Evolutionary conservation across 148 eudicot genomes (phyloP).

Genomic region (Dysphania ambrosioides): DNA sequence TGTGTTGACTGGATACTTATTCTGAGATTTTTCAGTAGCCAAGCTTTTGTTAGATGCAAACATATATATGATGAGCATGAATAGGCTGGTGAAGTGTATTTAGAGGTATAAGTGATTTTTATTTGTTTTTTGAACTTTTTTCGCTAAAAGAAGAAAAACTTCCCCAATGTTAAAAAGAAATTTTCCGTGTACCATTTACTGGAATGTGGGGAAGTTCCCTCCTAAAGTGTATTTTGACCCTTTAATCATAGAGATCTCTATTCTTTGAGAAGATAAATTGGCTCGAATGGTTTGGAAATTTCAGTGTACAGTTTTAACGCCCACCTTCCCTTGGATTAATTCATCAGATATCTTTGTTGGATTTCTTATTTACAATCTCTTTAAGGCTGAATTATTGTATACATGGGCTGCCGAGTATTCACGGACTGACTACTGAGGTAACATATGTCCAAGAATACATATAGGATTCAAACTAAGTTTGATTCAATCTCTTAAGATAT

Average conservation of each 20-base stretch:
- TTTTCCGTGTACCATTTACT: conserved; percentile 22
- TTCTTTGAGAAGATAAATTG: too few species aligned
- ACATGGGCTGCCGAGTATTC: too few species aligned
- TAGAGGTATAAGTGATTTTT: conserved; percentile 33
- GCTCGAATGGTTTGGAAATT: too few species aligned
- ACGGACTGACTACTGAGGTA: too few species aligned
- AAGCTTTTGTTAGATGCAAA: conserved; percentile 3
- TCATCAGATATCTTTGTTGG: too few species aligned
- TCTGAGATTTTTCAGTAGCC: conserved; percentile 2
- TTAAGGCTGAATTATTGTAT: too few species aligned
- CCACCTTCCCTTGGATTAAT: too few species aligned
- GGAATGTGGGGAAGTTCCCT: conserved; percentile 29
- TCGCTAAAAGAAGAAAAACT: background rate
- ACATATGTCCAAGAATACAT: too few species aligned
- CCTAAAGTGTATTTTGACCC: conserved; percentile 24
- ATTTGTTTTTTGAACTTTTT: background rate
- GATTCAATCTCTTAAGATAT: too few species aligned
- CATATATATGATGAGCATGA: conserved; percentile 5
- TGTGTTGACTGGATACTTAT: conserved; percentile 4
- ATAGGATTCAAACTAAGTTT: too few species aligned
- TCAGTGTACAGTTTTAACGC: too few species aligned
- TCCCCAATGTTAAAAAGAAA: conserved; percentile 12
- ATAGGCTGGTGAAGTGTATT: conserved; percentile 22
- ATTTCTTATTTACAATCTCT: too few species aligned
- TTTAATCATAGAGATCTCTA: conserved; percentile 27